Evolutionary conservation across 139 green algal genomes (phyloP).

Genomic region (Coelastrella sp.): DNA sequence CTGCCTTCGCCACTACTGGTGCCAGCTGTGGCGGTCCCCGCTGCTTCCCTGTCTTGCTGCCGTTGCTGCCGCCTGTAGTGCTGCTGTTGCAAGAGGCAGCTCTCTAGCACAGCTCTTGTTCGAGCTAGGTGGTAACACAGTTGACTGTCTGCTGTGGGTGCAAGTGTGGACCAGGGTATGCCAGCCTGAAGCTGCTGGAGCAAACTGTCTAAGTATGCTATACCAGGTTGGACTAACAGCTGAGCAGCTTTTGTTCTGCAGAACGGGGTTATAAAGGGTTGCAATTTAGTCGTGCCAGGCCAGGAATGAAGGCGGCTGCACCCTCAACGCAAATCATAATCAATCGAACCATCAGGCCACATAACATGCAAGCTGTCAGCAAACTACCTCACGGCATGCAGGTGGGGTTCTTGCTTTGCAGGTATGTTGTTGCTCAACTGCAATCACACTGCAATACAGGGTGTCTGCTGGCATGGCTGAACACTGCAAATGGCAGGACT

Average conservation of each 20-base stretch:
- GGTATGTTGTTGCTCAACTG: too few relatives aligned
- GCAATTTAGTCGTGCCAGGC: too few relatives aligned
- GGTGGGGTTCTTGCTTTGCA: too few relatives aligned
- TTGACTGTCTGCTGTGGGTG: not conserved
- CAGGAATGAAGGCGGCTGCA: too few relatives aligned
- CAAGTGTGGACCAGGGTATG: not conserved
- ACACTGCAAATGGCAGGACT: too few relatives aligned
- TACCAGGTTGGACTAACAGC: slow-evolving; percentile 1
- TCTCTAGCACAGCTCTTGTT: slow-evolving; percentile 11
- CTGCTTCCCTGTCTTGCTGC: slow-evolving; percentile 22
- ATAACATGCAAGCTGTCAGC: too few relatives aligned
- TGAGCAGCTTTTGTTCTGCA: not conserved
- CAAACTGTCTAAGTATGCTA: not conserved
- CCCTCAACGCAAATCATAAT: too few relatives aligned
- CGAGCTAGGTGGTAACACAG: not conserved
- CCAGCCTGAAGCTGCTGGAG: slow-evolving; percentile 10
- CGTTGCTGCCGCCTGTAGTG: not conserved
- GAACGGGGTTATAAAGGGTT: not conserved
- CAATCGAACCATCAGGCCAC: too few relatives aligned
- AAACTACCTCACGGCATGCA: too few relatives aligned
- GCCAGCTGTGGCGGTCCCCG: not conserved
- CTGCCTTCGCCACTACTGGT: not conserved
- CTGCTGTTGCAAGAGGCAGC: slow-evolving; percentile 7
- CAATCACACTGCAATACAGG: too few relatives aligned
- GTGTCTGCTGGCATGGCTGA: too few relatives aligned